Percentiles rank a stretch among this genome's conserved stretches.
phyloP scores from a whole-genome alignment of 768 basidiomycete species.

The Termitomyces sp. region DNA sequence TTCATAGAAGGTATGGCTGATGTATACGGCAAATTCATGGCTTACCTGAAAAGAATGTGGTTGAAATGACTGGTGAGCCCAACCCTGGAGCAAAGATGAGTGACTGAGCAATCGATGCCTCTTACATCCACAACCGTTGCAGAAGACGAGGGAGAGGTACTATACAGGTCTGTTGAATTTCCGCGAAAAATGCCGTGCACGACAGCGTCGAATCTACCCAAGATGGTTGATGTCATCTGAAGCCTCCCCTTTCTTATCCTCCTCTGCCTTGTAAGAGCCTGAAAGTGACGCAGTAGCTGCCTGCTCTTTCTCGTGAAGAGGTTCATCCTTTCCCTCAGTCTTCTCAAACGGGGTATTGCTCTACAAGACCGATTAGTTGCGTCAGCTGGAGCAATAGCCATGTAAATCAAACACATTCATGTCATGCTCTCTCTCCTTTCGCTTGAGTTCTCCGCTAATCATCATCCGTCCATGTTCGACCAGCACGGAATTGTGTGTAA shows the following conservation, averaged over 20 bases:
- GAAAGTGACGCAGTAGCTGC: slow-evolving; percentile 25
- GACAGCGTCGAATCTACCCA: not conserved
- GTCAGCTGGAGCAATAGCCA: not conserved
- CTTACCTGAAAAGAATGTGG: too few relatives aligned
- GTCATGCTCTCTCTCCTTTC: slow-evolving; percentile 23
- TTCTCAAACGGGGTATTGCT: slow-evolving; percentile 14
- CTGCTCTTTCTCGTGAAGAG: slow-evolving; percentile 16
- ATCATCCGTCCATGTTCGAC: slow-evolving; percentile 25
- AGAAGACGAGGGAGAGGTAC: too few relatives aligned
- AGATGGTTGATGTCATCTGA: not conserved
- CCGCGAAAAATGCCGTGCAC: not conserved
- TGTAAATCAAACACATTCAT: slow-evolving; percentile 9
- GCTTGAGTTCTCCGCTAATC: slow-evolving; percentile 26
- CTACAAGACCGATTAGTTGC: not conserved
- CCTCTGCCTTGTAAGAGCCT: slow-evolving; percentile 18
- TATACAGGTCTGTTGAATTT: not conserved
- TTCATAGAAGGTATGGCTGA: not conserved
- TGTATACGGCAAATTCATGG: not conserved
- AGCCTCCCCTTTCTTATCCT: slow-evolving; percentile 17
- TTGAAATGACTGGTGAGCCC: too few relatives aligned
- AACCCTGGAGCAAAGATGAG: too few relatives aligned
- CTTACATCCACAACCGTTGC: too few relatives aligned
- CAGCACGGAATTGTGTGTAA: slow-evolving; percentile 23
- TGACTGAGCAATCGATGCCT: too few relatives aligned
- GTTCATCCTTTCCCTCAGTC: slow-evolving; percentile 11